These are phyloP conservation scores for Komagataea norvegica DNA, from an alignment of 1,139 yeast genomes.

Conservation along the genomic window DNA sequence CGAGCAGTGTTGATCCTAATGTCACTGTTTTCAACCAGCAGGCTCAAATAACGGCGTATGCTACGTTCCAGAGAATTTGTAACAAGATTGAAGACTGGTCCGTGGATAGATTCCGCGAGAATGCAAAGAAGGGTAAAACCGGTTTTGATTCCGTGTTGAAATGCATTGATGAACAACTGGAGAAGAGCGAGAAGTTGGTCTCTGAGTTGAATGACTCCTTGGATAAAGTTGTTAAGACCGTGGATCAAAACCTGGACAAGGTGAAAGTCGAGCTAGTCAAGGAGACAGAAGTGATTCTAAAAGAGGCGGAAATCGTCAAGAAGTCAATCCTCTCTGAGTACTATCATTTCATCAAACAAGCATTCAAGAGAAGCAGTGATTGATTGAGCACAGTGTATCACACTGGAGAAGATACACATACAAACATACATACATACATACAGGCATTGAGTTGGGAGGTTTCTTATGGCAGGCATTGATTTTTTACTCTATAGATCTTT, in stretches of 20 bases:
- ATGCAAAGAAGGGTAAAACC: slow-evolving; percentile 71
- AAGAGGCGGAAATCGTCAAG: slow-evolving; percentile 21
- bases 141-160: slow-evolving; percentile 82
- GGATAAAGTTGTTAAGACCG: slow-evolving; percentile 29
- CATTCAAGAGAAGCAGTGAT: slow-evolving; percentile 26
- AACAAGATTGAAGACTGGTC: slow-evolving; percentile 91
- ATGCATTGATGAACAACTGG: slow-evolving; percentile 48
- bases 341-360: slow-evolving; percentile 29
- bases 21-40: slow-evolving; percentile 70
- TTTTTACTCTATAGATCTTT: too few species aligned
- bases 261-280: slow-evolving; percentile 23
- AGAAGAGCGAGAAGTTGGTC: slow-evolving; percentile 30
- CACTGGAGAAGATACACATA: too few species aligned
- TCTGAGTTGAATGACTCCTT: slow-evolving; percentile 26
- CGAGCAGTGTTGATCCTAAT: slow-evolving; percentile 50
- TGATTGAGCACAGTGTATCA: not conserved
- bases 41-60: slow-evolving; percentile 87
- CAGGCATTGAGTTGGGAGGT: too few species aligned
- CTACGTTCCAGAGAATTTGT: slow-evolving; percentile 62
- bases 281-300: slow-evolving; percentile 20
- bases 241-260: slow-evolving; percentile 25
- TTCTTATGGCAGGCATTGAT: too few species aligned
- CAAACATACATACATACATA: too few species aligned
- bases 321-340: slow-evolving; percentile 28
- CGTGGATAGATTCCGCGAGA: slow-evolving; percentile 80